These are phyloP conservation scores for Mycena vulgaris DNA, from an alignment of 768 basidiomycete species.

Conservation along the genomic window DNA sequence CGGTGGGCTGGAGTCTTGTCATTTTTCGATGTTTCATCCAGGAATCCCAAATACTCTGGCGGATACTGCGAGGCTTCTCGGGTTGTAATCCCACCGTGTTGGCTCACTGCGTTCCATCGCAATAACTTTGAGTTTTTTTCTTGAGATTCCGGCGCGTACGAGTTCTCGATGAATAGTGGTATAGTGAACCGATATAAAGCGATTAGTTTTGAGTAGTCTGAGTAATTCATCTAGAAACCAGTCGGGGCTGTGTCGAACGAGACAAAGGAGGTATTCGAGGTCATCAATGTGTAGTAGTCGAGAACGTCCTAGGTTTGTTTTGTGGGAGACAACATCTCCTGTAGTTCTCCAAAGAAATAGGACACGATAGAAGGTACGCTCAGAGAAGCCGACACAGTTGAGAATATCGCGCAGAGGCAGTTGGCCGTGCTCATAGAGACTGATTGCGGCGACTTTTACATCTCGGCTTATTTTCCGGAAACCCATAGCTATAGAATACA, in stretches of 20 bases:
- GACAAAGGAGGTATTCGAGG: slow-evolving; percentile 40
- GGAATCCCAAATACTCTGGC: background rate
- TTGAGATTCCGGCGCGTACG: slow-evolving; percentile 39
- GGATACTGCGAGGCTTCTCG: background rate
- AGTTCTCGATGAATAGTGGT: slow-evolving; percentile 50
- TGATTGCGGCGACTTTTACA: slow-evolving; percentile 48
- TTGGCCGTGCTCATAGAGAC: slow-evolving; percentile 39
- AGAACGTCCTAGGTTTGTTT: background rate
- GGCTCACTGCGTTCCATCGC: slow-evolving; percentile 49
- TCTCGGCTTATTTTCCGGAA: slow-evolving; percentile 42
- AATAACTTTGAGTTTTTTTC: slow-evolving; percentile 49
- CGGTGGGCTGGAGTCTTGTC: background rate
- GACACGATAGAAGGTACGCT: no score
- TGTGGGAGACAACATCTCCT: no score
- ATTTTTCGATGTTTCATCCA: background rate
- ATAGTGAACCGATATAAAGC: slow-evolving; percentile 51
- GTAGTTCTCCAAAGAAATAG: no score
- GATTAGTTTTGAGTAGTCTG: slow-evolving; percentile 43
- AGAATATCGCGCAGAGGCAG: slow-evolving; percentile 45
- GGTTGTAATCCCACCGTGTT: background rate
- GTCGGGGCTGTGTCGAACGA: slow-evolving; percentile 41
- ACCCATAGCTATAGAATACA: no score
- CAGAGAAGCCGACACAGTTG: slow-evolving; percentile 27
- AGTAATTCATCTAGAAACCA: slow-evolving; percentile 54
- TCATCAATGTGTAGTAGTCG: slow-evolving; percentile 27